Evolutionary conservation across 2,329 filamentous ascomycete genomes (phyloP), one percentile per base, ranked within the genome.

Genomic region (Cordyceps militaris): DNA sequence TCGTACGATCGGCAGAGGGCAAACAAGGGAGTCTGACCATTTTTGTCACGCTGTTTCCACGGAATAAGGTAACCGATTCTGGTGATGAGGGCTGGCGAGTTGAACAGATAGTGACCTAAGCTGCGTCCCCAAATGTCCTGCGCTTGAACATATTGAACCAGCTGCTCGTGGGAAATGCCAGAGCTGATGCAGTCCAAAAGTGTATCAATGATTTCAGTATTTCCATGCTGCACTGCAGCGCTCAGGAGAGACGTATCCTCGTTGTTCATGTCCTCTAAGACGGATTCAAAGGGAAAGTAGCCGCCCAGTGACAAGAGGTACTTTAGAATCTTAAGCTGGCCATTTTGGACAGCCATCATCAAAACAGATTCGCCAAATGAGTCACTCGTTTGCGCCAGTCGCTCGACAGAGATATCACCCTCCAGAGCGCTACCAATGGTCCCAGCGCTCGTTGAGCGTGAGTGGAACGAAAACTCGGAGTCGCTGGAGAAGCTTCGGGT

Each of bases 1-100:
- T 99, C 94, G 67, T 99, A 99, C 0, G 91, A 97, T 64, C 94
- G 85, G 70, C 92, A 97, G 1, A 97, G 78, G 2, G 94, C 94
- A 70, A 99, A 97, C 9, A 99, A 76, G 1, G 94, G 95, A n/a
- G 95, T 99, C 72, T 97, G 94, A 0, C 94, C 94, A 67, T 97
- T 97, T 70, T 91, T 95, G 71, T 99, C 94, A 63, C 87, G 91
- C 70, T 95, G 84, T 59, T 85, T 83, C 94, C 94, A 99, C 9
- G 91, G 89, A 55, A 99, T 77, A 63, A 93, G 74, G 60, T 81
- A 79, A 2, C 91, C 92, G 60, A 97, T 86, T 56, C 82, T 80
- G 46, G 78, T 75, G 63, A 99, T 94, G 21, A 99, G 77, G 55
- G 82, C 79, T 2, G 94, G 94, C 9, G 90, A 87, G 67, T 96